Conservation (phyloP, 2,329 filamentous ascomycete species). For the Xylaria sp. region DNA sequence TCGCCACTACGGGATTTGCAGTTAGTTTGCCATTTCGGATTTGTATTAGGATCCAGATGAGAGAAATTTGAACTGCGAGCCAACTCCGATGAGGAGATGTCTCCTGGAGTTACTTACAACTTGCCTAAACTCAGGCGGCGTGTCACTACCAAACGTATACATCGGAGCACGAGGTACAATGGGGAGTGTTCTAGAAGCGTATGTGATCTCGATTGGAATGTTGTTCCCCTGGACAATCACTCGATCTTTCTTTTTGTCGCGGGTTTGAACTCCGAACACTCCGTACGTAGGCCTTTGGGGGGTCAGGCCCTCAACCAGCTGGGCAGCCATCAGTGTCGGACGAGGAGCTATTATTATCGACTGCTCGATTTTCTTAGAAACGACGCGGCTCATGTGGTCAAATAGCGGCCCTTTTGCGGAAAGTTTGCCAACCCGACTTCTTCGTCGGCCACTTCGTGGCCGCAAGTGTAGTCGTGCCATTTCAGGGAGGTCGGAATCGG, state of each 20-base stretch:
- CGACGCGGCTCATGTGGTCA: background rate
- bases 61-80: background rate
- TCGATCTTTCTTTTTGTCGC: background rate
- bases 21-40: background rate
- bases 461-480: background rate
- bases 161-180: background rate
- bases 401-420: background rate
- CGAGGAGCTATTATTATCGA: background rate
- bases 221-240: background rate
- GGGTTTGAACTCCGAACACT: too few relatives aligned
- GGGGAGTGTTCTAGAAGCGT: background rate
- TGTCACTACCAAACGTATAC: conserved; percentile 2
- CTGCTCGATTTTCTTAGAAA: background rate
- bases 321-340: background rate
- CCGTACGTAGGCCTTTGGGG: background rate
- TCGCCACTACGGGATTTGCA: background rate
- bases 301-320: background rate
- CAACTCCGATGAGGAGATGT: background rate
- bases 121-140: background rate
- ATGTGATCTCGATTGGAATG: background rate
- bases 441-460: background rate
- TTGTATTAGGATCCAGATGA: background rate
- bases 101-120: background rate
- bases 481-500: background rate
- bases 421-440: too few relatives aligned